Evolutionary conservation across 306 rosid genomes (phyloP).

Genomic region (Quercus wislizeni): DNA sequence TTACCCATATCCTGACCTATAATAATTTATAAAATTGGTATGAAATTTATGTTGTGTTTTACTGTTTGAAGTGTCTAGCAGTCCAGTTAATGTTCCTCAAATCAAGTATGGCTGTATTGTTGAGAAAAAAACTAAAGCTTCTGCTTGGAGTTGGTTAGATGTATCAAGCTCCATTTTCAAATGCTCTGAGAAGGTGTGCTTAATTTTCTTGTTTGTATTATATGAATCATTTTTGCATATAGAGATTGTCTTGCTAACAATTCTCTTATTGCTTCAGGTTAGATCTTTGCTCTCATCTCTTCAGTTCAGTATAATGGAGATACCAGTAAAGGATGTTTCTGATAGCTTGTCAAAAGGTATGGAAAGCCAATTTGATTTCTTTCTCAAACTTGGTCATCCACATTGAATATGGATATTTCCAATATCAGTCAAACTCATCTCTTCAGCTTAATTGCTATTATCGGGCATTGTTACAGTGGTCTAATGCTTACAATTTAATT

Average conservation of each 20-base stretch:
- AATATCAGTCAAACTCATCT: too few relatives aligned
- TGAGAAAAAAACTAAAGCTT: conserved; percentile 45
- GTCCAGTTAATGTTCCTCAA: conserved; percentile 83
- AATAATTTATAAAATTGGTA: background rate
- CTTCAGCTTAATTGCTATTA: background rate
- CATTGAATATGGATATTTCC: background rate
- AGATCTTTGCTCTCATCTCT: conserved; percentile 65
- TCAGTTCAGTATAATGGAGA: conserved; percentile 59
- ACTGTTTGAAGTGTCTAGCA: conserved; percentile 70
- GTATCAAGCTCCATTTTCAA: conserved; percentile 51
- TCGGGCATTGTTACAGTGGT: background rate
- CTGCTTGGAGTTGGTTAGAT: conserved; percentile 74
- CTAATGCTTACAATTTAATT: background rate
- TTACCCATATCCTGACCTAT: conserved; percentile 9
- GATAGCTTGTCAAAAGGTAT: conserved; percentile 67
- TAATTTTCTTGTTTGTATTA: conserved; percentile 11
- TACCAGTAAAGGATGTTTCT: conserved; percentile 72
- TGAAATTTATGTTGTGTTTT: conserved; percentile 13
- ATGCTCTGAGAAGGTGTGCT: conserved; percentile 74
- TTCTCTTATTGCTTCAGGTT: conserved; percentile 48
- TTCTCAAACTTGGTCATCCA: conserved; percentile 1
- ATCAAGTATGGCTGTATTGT: conserved; percentile 67
- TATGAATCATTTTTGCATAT: conserved; percentile 7
- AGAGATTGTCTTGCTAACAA: conserved; percentile 8
- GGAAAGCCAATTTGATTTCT: conserved; percentile 17